Base-by-base conservation (phyloP, 1,139 yeast species). In the Tardiomyces depauwii region DNA sequence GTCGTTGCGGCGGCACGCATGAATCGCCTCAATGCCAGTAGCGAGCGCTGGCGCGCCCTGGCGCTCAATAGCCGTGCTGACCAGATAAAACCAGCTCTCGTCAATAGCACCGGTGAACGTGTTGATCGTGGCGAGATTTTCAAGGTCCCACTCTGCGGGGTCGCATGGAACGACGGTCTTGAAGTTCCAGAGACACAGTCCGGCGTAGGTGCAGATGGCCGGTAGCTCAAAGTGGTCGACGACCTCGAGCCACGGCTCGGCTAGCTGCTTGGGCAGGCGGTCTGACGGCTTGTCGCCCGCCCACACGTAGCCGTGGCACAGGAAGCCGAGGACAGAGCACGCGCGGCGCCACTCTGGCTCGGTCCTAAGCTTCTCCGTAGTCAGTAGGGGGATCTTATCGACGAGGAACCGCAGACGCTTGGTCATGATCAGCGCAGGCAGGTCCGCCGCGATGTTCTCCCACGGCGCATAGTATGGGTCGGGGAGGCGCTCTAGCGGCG, bases 291-390 rank as follows among this genome's bases (percentile, higher is more conserved):
- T 48, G 41, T 72, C 74, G 41, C 79, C 80, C 28, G 78, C 77
- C 97, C 97, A 89, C 19, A 89, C 80, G 60, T 89, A 89, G 1
- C 93, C 95, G 63, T 89, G 95, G 7, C 86, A 76, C 47, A 89
- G 63, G 57, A 88, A 88, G 11, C 91, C 80, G 28, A 89, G 69
- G 2, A 86, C 70, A 18, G 83, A 79, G 62, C 84, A 85, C 0
- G 96, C 95, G 53, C 96, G 73, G 59, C 94, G 75, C 60, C 74
- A 72, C 54, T 87, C 80, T 18, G 70, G 68, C 40, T 63, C 72
- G 1, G 63, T 51, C 2, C 55, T 53, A 33, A 87, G 68, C 10
- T 64, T 55, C 3, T 68, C 71, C 0, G 75, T 71, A 2, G 72
- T 57, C 42, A 87, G 67, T 1, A 71, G 50, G 0, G 86, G 84